Percentiles rank a stretch among this genome's conserved stretches.
Conservation (phyloP, 2,329 filamentous ascomycete species). For the Cladosporium oxysporum region DNA sequence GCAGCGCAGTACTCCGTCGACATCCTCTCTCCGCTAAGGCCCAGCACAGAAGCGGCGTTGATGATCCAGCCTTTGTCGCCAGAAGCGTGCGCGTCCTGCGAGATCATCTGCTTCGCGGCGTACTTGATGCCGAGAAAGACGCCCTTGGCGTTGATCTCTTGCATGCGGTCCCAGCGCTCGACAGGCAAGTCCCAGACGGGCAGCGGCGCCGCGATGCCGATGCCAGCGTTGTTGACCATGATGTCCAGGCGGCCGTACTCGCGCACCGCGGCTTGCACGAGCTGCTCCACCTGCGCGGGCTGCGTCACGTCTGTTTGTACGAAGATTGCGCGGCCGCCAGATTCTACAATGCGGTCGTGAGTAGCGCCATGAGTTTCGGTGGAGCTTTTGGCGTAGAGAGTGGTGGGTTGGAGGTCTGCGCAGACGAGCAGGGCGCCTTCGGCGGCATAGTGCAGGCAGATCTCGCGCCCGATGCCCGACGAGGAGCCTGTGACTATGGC, state of each 20-base stretch:
- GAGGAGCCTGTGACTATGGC: constrained; percentile 85
- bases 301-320: constrained; percentile 38
- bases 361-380: constrained; percentile 33
- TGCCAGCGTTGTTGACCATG: constrained; percentile 84
- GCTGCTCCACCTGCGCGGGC: constrained; percentile 26
- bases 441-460: constrained; percentile 73
- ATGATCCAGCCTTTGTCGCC: constrained; percentile 54
- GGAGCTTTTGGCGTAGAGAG: constrained; percentile 21
- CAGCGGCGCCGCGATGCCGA: constrained; percentile 41
- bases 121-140: constrained; percentile 51
- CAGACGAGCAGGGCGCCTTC: constrained; percentile 58
- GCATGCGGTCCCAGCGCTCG: constrained; percentile 46
- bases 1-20: constrained; percentile 30
- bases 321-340: constrained; percentile 41
- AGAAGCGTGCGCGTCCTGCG: constrained; percentile 43
- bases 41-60: constrained; percentile 50
- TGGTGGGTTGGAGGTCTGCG: constrained; percentile 31
- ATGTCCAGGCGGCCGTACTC: constrained; percentile 60
- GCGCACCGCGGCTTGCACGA: constrained; percentile 57
- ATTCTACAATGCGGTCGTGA: constrained; percentile 34
- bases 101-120: constrained; percentile 52
- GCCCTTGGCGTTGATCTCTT: constrained; percentile 41
- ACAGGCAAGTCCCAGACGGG: constrained; percentile 52
- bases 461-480: constrained; percentile 84
- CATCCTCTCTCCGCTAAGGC: constrained; percentile 37